Evolutionary conservation across 2,329 filamentous ascomycete genomes (phyloP).

Genomic region (Anthostomella pinea): DNA sequence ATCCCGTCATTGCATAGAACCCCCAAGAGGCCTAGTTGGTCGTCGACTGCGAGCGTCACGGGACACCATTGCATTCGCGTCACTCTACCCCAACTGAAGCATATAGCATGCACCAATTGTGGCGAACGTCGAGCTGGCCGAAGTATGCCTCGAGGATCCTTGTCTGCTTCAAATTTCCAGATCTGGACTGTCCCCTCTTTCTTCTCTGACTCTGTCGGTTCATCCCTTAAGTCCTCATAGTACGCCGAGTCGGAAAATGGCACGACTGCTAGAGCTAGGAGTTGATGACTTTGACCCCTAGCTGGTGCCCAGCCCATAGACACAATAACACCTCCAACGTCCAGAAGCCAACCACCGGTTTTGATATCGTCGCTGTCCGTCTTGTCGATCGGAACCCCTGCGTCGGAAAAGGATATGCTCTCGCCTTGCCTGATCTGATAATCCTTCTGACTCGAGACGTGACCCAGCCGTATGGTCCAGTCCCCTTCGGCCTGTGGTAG

Average conservation of each 20-base stretch:
- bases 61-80: slow-evolving; percentile 55
- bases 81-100: slow-evolving; percentile 50
- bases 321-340: slow-evolving; percentile 52
- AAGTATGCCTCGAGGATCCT: slow-evolving; percentile 28
- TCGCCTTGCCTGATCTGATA: slow-evolving; percentile 24
- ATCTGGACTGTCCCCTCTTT: slow-evolving; percentile 50
- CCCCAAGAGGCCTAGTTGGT: slow-evolving; percentile 41
- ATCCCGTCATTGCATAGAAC: slow-evolving; percentile 50
- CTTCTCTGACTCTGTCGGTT: slow-evolving; percentile 36
- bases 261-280: slow-evolving; percentile 50
- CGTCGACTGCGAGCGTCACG: slow-evolving; percentile 31
- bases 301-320: slow-evolving; percentile 52
- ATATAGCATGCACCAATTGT: slow-evolving; percentile 42
- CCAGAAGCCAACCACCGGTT: slow-evolving; percentile 48
- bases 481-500: slow-evolving; percentile 21
- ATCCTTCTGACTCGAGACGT: slow-evolving; percentile 25
- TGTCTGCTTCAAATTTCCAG: slow-evolving; percentile 44
- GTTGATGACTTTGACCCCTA: slow-evolving; percentile 37
- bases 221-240: slow-evolving; percentile 38
- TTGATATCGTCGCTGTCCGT: slow-evolving; percentile 10
- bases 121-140: slow-evolving; percentile 37
- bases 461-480: slow-evolving; percentile 26
- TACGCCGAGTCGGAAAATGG: slow-evolving; percentile 50
- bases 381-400: slow-evolving; percentile 21
- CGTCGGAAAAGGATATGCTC: slow-evolving; percentile 23